Percentiles rank a stretch among this genome's conserved stretches.
These are phyloP conservation scores for Eremothecium sinecaudum DNA, from an alignment of 1,139 yeast species.

Conservation along the genomic window DNA sequence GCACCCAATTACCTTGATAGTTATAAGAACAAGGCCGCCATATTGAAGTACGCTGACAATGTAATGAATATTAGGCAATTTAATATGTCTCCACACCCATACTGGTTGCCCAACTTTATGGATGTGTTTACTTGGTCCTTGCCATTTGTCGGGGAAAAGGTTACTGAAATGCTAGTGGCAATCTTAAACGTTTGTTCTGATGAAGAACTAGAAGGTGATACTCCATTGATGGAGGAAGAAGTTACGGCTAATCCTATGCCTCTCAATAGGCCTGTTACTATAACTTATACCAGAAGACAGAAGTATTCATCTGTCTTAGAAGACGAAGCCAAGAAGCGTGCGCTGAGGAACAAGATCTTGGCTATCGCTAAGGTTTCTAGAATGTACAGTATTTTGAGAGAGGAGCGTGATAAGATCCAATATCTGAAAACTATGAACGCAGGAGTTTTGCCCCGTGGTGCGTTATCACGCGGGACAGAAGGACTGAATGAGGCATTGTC, in stretches of 20 bases:
- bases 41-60: conserved; percentile 78
- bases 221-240: conserved; percentile 24
- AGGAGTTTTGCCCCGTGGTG: conserved; percentile 77
- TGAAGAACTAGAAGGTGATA: conserved; percentile 70
- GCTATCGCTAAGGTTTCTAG: conserved; percentile 93
- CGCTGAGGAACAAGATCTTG: conserved; percentile 76
- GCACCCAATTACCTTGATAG: conserved; percentile 95
- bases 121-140: conserved; percentile 96
- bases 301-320: conserved; percentile 18
- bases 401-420: conserved; percentile 81
- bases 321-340: conserved; percentile 35
- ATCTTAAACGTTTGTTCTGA: conserved; percentile 90
- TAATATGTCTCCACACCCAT: conserved; percentile 89
- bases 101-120: conserved; percentile 95
- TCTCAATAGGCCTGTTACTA: not conserved
- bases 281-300: conserved; percentile 1
- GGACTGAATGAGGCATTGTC: conserved; percentile 63
- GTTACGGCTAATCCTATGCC: conserved; percentile 8
- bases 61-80: conserved; percentile 95
- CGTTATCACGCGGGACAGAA: conserved; percentile 72
- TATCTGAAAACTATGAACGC: conserved; percentile 64
- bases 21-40: conserved; percentile 93
- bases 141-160: conserved; percentile 96
- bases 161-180: conserved; percentile 86
- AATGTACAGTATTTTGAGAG: conserved; percentile 83